These are phyloP conservation scores for Allantophomopsis lycopodina DNA, from an alignment of 2,329 filamentous ascomycete species.

Conservation along the genomic window DNA sequence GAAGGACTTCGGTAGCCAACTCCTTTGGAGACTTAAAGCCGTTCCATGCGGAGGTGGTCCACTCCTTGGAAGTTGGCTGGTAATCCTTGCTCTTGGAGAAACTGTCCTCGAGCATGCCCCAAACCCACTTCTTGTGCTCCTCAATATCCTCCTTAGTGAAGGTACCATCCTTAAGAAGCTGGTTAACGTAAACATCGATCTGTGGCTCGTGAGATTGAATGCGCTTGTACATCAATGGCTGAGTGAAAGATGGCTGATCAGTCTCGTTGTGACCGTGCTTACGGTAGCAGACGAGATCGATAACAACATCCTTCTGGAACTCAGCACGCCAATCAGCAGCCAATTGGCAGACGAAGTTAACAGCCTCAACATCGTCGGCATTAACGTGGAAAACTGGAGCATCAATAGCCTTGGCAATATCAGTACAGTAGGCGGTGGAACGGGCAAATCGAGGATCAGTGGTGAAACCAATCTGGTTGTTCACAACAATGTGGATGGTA, in stretches of 20 bases:
- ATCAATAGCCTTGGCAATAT: constrained; percentile 98
- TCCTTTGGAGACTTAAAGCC: constrained; percentile 99
- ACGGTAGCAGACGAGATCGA: constrained; percentile 97
- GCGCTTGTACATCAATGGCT: constrained; percentile 98
- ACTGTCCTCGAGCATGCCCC: constrained; percentile 97
- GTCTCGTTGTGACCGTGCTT: constrained; percentile 99
- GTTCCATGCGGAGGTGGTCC: constrained; percentile 98
- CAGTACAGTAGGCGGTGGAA: constrained; percentile 96
- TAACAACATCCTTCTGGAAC: constrained; percentile 96
- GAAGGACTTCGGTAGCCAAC: constrained; percentile 83
- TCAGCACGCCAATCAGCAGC: constrained; percentile 96
- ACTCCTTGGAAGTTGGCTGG: constrained; percentile 90
- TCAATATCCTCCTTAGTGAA: constrained; percentile 97
- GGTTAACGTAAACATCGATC: constrained; percentile 82
- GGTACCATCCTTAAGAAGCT: constrained; percentile 81
- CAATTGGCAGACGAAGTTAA: constrained; percentile 96
- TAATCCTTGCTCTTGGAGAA: constrained; percentile 97
- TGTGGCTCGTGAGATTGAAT: constrained; percentile 75
- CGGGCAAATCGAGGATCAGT: constrained; percentile 95
- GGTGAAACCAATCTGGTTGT: constrained; percentile 99
- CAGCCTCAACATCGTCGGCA: constrained; percentile 92
- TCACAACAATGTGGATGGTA: constrained; percentile 92
- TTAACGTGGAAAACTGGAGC: constrained; percentile 99
- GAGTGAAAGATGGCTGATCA: constrained; percentile 98
- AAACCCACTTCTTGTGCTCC: constrained; percentile 99